These are phyloP conservation scores for Colletotrichum zoysiae DNA, from an alignment of 2,329 filamentous ascomycete species.

Conservation along the genomic window DNA sequence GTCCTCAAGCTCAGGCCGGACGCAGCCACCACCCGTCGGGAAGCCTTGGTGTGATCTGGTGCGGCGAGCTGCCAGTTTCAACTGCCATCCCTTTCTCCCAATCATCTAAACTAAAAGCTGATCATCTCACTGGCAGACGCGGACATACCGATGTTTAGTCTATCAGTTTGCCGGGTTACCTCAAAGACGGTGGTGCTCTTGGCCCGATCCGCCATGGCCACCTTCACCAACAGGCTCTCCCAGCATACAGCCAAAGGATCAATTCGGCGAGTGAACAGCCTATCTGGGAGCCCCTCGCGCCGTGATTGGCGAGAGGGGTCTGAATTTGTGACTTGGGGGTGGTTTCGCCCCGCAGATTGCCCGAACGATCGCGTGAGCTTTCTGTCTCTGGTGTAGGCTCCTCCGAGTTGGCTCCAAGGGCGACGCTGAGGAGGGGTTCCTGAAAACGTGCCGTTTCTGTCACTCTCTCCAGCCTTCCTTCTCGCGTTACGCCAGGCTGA, in stretches of 20 bases:
- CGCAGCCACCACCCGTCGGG: constrained; percentile 14
- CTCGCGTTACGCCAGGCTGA: constrained; percentile 20
- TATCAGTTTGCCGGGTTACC: background rate
- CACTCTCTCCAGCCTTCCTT: background rate
- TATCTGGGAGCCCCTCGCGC: constrained; percentile 4
- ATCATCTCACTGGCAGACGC: constrained; percentile 8
- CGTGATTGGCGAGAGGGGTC: constrained; percentile 28
- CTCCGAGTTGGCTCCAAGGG: constrained; percentile 15
- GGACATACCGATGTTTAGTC: constrained; percentile 25
- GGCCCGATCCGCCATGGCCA: background rate
- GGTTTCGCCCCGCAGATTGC: constrained; percentile 34
- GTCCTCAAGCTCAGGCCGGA: background rate
- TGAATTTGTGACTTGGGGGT: constrained; percentile 36
- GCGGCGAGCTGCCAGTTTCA: constrained; percentile 11
- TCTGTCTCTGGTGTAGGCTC: constrained; percentile 33
- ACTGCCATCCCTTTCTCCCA: no score
- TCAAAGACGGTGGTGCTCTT: background rate
- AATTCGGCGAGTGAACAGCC: constrained; percentile 12
- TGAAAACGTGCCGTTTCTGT: background rate
- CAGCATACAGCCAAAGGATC: constrained; percentile 1
- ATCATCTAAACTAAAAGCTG: no score
- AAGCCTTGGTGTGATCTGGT: background rate
- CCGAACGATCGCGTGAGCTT: constrained; percentile 16
- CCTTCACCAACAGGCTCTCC: constrained; percentile 14
- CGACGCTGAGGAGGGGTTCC: background rate